Conservation (phyloP, 1,139 yeast species). For the Debaryomyces sp. region DNA sequence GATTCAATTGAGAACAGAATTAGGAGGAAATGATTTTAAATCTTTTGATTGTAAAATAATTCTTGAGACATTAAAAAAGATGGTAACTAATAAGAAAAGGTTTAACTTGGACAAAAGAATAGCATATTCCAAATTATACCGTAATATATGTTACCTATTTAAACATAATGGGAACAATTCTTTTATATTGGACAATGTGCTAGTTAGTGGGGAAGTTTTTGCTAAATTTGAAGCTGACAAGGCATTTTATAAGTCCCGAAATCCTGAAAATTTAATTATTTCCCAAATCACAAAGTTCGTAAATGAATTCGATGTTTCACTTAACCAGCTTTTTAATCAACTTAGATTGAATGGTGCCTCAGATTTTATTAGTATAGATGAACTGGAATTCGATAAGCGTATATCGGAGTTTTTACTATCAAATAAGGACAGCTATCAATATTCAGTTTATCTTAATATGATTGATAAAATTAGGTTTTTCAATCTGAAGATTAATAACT, state of each 20-base stretch:
- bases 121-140: constrained; percentile 30
- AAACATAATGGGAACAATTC: constrained; percentile 35
- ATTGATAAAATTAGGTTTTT: constrained; percentile 13
- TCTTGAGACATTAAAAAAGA: constrained; percentile 16
- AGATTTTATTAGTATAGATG: constrained; percentile 1
- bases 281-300: constrained; percentile 18
- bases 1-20: constrained; percentile 24
- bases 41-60: constrained; percentile 12
- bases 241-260: constrained; percentile 9
- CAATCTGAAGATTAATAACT: constrained; percentile 23
- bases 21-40: constrained; percentile 24
- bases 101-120: constrained; percentile 20
- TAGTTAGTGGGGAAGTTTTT: constrained; percentile 33
- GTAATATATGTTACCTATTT: constrained; percentile 35
- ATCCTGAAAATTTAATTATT: constrained; percentile 14
- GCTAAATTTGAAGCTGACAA: constrained; percentile 25
- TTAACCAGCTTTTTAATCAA: constrained; percentile 16
- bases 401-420: constrained; percentile 8
- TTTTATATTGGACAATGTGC: constrained; percentile 39
- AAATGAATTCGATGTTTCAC: constrained; percentile 15
- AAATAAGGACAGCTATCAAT: constrained; percentile 5
- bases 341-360: not conserved
- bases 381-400: constrained; percentile 16
- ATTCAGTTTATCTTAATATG: constrained; percentile 17
- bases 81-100: constrained; percentile 16